These are phyloP conservation scores for Rhizopus sp. DNA, from an alignment of 371 early-diverging fungal genomes.

Conservation along the genomic window DNA sequence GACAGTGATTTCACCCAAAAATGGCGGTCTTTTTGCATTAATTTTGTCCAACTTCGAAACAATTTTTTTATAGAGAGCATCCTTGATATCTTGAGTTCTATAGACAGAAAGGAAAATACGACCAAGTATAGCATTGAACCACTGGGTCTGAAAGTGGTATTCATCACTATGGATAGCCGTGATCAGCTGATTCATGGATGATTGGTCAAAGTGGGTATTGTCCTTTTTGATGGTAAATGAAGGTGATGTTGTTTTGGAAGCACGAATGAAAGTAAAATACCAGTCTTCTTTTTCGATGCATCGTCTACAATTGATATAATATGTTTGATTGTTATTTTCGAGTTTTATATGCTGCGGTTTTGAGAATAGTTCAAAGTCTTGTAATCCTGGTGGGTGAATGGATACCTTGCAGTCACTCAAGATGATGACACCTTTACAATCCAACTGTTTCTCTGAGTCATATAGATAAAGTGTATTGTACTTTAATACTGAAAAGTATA, in stretches of 20 bases:
- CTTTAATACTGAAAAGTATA: slow-evolving; percentile 78
- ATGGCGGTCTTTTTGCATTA: slow-evolving; percentile 71
- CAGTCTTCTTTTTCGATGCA: slow-evolving; percentile 91
- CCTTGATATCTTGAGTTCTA: slow-evolving; percentile 63
- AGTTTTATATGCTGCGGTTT: slow-evolving; percentile 57
- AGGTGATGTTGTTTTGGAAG: slow-evolving; percentile 27
- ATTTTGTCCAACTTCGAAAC: slow-evolving; percentile 63
- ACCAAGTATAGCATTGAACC: slow-evolving; percentile 91
- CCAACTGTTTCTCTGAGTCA: slow-evolving; percentile 77
- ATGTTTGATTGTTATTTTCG: slow-evolving; percentile 22
- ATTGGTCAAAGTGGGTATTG: slow-evolving; percentile 54
- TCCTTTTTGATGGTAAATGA: slow-evolving; percentile 22
- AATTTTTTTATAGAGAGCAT: slow-evolving; percentile 67
- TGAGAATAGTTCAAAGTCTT: slow-evolving; percentile 63
- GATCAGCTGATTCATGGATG: slow-evolving; percentile 58
- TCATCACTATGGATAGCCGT: slow-evolving; percentile 62
- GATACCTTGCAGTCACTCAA: slow-evolving; percentile 66
- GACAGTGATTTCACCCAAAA: slow-evolving; percentile 84
- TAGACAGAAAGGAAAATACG: slow-evolving; percentile 75
- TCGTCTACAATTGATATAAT: slow-evolving; percentile 58
- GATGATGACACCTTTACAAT: slow-evolving; percentile 77
- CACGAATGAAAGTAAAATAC: slow-evolving; percentile 67
- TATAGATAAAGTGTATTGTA: slow-evolving; percentile 83
- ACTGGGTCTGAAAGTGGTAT: slow-evolving; percentile 69
- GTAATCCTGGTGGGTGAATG: slow-evolving; percentile 62